phyloP scores from a whole-genome alignment of 225 moss, liverwort and hornwort genomes.

The Pseudoscleropodium purum region DNA sequence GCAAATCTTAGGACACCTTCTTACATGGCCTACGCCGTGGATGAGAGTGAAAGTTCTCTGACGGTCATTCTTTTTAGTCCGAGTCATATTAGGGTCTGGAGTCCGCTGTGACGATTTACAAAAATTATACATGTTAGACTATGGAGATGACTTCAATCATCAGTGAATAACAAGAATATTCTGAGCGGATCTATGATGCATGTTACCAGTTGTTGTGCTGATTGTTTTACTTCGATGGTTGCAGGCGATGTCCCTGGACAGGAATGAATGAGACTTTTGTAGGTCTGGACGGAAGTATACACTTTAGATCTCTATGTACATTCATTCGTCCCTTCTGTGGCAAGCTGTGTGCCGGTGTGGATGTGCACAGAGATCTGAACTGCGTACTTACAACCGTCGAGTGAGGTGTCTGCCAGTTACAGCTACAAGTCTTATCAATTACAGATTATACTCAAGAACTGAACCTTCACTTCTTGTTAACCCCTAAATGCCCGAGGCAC shows the following conservation, averaged over 20 bases:
- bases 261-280: too few species aligned
- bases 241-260: neutral
- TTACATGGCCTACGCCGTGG: slow-evolving; percentile 7
- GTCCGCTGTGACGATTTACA: neutral
- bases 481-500: too few species aligned
- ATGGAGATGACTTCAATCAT: neutral
- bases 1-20: slow-evolving; percentile 27
- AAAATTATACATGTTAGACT: slow-evolving; percentile 1
- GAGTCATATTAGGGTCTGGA: neutral
- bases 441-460: neutral
- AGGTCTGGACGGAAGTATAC: too few species aligned
- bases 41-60: slow-evolving; percentile 28
- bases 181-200: neutral
- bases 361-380: neutral
- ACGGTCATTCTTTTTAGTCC: neutral
- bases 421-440: too few species aligned
- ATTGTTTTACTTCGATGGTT: neutral
- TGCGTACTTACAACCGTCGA: neutral
- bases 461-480: neutral
- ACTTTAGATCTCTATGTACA: neutral
- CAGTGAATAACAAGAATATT: neutral
- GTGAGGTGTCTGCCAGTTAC: too few species aligned
- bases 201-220: neutral
- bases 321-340: neutral
- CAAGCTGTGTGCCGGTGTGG: neutral